Evolutionary conservation across 2,329 filamentous ascomycete species (phyloP).

Genomic region (Phialophora tarda): DNA sequence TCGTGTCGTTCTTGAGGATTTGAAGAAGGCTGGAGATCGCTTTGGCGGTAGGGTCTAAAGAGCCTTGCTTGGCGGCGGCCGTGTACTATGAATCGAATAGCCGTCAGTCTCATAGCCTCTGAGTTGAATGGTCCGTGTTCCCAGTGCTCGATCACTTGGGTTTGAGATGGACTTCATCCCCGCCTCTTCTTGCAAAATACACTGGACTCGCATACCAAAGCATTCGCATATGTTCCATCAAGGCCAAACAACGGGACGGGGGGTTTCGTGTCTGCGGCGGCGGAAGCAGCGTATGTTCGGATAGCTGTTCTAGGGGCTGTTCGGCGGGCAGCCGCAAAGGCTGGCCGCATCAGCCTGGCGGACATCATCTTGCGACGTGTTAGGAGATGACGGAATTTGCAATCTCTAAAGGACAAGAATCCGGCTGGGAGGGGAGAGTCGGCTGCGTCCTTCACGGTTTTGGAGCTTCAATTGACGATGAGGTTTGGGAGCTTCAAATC

Average conservation of each 20-base stretch:
- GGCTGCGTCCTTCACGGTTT: constrained; percentile 11
- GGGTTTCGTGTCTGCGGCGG: constrained; percentile 71
- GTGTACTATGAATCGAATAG: constrained; percentile 73
- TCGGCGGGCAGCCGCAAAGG: constrained; percentile 63
- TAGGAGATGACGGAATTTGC: constrained; percentile 13
- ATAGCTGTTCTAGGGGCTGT: constrained; percentile 66
- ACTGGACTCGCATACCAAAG: constrained; percentile 73
- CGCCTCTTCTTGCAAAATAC: not conserved
- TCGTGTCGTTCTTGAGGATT: constrained; percentile 80
- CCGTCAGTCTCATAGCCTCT: not conserved
- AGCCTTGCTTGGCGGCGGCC: constrained; percentile 83
- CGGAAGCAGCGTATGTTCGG: constrained; percentile 76
- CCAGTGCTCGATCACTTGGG: not conserved
- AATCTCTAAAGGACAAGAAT: constrained; percentile 10
- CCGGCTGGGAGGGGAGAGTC: constrained; percentile 33
- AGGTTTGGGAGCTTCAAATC: constrained; percentile 13
- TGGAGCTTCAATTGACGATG: constrained; percentile 28
- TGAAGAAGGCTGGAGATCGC: constrained; percentile 73
- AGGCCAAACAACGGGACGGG: constrained; percentile 92
- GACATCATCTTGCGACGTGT: constrained; percentile 38
- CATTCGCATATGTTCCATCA: constrained; percentile 97
- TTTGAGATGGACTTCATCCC: not conserved
- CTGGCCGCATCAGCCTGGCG: constrained; percentile 41
- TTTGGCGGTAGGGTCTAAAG: constrained; percentile 83
- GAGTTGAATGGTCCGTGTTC: not conserved